A percentile compares a stretch with the other conserved stretches of the same genome.
Evolutionary conservation across 2,329 filamentous ascomycete species (phyloP).

Genomic region (Chaetomium sp.): DNA sequence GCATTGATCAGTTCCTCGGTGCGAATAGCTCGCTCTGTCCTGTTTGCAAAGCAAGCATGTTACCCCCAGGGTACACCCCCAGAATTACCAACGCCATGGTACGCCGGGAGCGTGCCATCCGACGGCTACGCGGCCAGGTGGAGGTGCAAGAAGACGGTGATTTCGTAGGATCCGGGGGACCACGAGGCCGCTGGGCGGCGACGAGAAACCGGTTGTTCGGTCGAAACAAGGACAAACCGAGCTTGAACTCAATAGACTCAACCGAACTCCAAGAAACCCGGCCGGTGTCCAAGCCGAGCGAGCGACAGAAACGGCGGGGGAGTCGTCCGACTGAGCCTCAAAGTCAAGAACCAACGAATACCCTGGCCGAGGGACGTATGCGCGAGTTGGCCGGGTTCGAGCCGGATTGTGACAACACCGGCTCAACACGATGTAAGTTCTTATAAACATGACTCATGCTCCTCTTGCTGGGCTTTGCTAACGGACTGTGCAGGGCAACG

Average conservation of each 20-base stretch:
- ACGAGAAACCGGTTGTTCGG: slow-evolving; percentile 21
- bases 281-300: not conserved
- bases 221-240: not conserved
- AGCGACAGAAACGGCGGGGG: not conserved
- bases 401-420: slow-evolving; percentile 16
- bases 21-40: slow-evolving; percentile 82
- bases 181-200: slow-evolving; percentile 18
- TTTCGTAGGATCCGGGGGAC: slow-evolving; percentile 14
- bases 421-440: slow-evolving; percentile 21
- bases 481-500: slow-evolving; percentile 17
- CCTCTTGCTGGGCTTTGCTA: not conserved
- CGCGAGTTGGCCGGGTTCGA: slow-evolving; percentile 25
- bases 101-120: slow-evolving; percentile 65
- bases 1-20: slow-evolving; percentile 78
- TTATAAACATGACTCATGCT: not conserved
- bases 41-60: slow-evolving; percentile 76
- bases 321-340: not conserved
- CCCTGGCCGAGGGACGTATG: slow-evolving; percentile 25
- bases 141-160: slow-evolving; percentile 35
- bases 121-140: slow-evolving; percentile 51
- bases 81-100: slow-evolving; percentile 82
- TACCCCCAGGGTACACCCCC: slow-evolving; percentile 62
- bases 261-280: slow-evolving; percentile 17
- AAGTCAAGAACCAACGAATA: not conserved
- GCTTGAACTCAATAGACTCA: slow-evolving; percentile 8